Conservation (phyloP, 179 eudicot species). For the Beta corolliflora region DNA sequence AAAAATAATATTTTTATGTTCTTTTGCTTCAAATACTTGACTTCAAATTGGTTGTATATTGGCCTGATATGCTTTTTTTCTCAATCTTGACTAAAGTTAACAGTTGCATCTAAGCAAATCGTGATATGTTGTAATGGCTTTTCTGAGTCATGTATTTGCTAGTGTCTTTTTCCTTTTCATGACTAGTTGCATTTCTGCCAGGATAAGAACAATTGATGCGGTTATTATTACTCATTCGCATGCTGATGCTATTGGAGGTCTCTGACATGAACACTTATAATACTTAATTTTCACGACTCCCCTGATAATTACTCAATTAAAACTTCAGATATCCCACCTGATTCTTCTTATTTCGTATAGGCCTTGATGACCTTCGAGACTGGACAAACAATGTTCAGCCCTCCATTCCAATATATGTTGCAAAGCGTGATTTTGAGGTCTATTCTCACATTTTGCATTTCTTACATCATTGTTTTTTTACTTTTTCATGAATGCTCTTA, state of each 20-base stretch:
- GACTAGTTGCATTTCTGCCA: slow-evolving; percentile 71
- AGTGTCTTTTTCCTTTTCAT: slow-evolving; percentile 29
- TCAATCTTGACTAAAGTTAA: slow-evolving; percentile 2
- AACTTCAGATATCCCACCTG: slow-evolving; percentile 7
- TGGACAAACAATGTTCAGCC: slow-evolving; percentile 99
- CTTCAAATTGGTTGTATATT: neutral
- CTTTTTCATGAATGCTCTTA: neutral
- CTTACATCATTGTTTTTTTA: neutral
- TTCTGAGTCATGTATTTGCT: slow-evolving; percentile 24
- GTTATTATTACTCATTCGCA: slow-evolving; percentile 99
- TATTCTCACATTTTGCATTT: slow-evolving; percentile 3
- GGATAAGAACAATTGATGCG: slow-evolving; percentile 97
- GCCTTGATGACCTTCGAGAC: slow-evolving; percentile 98
- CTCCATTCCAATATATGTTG: slow-evolving; percentile 77
- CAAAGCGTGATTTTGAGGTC: slow-evolving; percentile 98
- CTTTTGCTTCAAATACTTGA: neutral
- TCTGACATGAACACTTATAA: slow-evolving; percentile 37
- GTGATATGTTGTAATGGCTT: neutral
- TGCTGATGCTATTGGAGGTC: slow-evolving; percentile 99
- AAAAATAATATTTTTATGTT: neutral
- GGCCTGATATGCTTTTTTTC: neutral
- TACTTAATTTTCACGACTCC: slow-evolving; percentile 27
- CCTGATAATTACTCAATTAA: neutral
- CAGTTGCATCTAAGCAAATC: neutral
- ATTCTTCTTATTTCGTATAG: slow-evolving; percentile 38